A percentile compares a stretch with the other conserved stretches of the same genome.
Evolutionary conservation across 2,329 filamentous ascomycete genomes (phyloP).

Genomic region (Tolypocladium endophyticum): DNA sequence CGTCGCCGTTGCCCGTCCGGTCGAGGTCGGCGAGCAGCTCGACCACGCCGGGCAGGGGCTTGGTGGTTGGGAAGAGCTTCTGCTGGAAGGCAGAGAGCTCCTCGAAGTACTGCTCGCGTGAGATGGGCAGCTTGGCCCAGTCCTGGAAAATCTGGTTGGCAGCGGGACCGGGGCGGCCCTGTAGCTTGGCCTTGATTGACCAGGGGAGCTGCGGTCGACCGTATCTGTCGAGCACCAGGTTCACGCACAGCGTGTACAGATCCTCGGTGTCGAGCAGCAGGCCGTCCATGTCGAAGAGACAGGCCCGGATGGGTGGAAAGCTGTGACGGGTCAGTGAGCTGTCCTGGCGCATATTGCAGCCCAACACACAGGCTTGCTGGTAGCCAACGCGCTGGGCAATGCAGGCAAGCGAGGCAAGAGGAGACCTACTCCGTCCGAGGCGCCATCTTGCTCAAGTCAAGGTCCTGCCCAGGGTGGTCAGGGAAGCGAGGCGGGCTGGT

Average conservation of each 20-base stretch:
- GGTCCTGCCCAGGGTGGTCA: background rate
- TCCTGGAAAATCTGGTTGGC: slow-evolving; percentile 50
- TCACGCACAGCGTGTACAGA: slow-evolving; percentile 72
- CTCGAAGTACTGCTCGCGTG: slow-evolving; percentile 52
- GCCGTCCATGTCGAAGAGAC: slow-evolving; percentile 98
- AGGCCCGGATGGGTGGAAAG: slow-evolving; percentile 74
- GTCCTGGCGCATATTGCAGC: background rate
- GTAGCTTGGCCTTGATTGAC: slow-evolving; percentile 83
- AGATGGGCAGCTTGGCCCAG: slow-evolving; percentile 80
- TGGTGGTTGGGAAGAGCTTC: slow-evolving; percentile 61
- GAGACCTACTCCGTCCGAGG: slow-evolving; percentile 32
- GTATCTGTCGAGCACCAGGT: slow-evolving; percentile 69
- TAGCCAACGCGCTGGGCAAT: background rate
- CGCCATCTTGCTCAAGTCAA: slow-evolving; percentile 21
- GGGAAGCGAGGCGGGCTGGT: background rate
- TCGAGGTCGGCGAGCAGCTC: slow-evolving; percentile 54
- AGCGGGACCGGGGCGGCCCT: slow-evolving; percentile 44
- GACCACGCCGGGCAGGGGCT: slow-evolving; percentile 68
- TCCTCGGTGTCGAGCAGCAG: slow-evolving; percentile 92
- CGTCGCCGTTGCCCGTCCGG: slow-evolving; percentile 24
- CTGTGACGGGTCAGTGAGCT: slow-evolving; percentile 25
- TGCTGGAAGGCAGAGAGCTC: slow-evolving; percentile 54
- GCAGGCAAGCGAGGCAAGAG: background rate
- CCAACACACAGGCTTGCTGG: background rate
- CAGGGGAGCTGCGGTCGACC: slow-evolving; percentile 70